Evolutionary conservation across 768 basidiomycete genomes (phyloP).

Genomic region (Tylopilus subfusipes): DNA sequence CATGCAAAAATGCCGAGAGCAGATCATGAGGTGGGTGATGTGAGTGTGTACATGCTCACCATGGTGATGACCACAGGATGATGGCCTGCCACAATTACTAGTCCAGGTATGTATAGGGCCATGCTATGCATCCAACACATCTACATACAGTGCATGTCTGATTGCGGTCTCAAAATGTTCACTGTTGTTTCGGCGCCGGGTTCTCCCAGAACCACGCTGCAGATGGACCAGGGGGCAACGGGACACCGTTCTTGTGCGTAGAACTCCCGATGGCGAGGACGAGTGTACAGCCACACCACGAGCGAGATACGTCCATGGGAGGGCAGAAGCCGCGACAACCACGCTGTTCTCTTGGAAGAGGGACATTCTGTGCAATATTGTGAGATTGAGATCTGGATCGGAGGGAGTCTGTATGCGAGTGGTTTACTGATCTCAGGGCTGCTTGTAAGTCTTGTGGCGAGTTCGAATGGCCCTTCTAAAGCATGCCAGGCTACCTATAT

Average conservation of each 20-base stretch:
- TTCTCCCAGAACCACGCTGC: slow-evolving; percentile 1
- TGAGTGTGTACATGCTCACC: no score
- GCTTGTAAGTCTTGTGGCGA: not conserved
- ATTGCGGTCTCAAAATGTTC: no score
- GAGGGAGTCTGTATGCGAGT: not conserved
- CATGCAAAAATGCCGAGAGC: no score
- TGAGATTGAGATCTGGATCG: no score
- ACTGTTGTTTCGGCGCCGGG: slow-evolving; percentile 1
- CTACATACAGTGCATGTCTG: no score
- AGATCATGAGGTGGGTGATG: no score
- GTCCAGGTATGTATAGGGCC: no score
- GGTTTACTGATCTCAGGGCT: not conserved
- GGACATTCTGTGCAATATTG: not conserved
- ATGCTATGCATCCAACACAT: no score
- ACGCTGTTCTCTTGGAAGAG: not conserved
- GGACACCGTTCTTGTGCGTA: not conserved
- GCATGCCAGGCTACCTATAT: not conserved
- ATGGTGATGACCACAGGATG: no score
- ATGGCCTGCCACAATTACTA: no score
- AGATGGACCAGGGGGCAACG: not conserved
- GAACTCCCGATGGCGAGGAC: not conserved
- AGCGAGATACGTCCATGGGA: not conserved
- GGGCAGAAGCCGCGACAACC: not conserved
- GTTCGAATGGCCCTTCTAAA: not conserved
- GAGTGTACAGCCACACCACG: not conserved